phyloP scores from a whole-genome alignment of 345 rosid genomes.

The Corchorus olitorius region DNA sequence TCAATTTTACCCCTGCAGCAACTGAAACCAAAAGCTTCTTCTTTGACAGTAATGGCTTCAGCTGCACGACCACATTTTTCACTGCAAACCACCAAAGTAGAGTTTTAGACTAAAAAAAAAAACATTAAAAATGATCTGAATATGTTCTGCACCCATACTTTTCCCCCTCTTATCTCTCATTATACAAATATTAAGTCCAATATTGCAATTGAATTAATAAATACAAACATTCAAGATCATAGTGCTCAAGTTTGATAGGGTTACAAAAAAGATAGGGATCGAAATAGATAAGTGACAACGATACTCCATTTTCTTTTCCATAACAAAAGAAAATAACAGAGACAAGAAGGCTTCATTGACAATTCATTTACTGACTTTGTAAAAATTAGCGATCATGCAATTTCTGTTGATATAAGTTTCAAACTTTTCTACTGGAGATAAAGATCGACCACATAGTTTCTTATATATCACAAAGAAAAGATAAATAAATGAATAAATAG shows the following conservation, averaged over 20 bases:
- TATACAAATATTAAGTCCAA: neutral
- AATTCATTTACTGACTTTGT: neutral
- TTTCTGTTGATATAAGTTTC: neutral
- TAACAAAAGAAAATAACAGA: neutral
- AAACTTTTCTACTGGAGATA: neutral
- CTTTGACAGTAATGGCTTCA: constrained; percentile 63
- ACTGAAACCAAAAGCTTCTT: constrained; percentile 84
- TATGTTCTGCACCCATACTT: neutral
- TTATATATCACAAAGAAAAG: neutral
- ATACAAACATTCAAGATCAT: neutral
- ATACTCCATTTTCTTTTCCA: neutral
- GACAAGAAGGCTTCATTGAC: neutral
- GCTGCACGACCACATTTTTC: constrained; percentile 61
- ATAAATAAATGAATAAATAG: neutral
- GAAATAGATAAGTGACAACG: neutral
- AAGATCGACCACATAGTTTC: neutral
- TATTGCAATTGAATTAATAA: neutral
- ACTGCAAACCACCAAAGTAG: constrained; percentile 37
- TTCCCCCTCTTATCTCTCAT: neutral
- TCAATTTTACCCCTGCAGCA: constrained; percentile 83
- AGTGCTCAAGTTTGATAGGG: neutral
- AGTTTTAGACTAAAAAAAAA: neutral
- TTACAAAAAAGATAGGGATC: neutral
- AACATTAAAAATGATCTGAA: neutral
- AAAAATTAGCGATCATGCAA: neutral